Percentiles rank a stretch among this genome's conserved stretches.
These are phyloP conservation scores for Echinochloa phyllopogon DNA, from an alignment of 176 grass and related monocot species.

Conservation along the genomic window DNA sequence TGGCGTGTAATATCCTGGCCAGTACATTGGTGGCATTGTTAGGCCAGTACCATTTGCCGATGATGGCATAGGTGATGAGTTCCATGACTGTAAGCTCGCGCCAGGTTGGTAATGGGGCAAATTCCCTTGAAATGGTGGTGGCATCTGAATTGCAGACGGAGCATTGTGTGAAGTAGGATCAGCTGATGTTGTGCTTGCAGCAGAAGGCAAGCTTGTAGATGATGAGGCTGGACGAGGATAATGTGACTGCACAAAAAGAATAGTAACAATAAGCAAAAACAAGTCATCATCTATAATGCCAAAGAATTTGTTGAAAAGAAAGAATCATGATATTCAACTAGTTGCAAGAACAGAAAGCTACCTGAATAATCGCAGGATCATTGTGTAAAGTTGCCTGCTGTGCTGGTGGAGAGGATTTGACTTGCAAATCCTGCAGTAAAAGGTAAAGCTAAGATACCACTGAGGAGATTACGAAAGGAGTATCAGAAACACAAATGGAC, in stretches of 20 bases:
- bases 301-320: conserved; percentile 30
- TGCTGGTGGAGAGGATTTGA: conserved; percentile 81
- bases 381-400: conserved; percentile 66
- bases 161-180: conserved; percentile 56
- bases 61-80: conserved; percentile 55
- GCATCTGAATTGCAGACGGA: conserved; percentile 61
- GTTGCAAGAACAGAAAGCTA: conserved; percentile 26
- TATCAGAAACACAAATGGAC: background rate
- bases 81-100: conserved; percentile 64
- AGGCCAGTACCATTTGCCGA: conserved; percentile 63
- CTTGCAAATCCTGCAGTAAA: conserved; percentile 85
- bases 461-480: conserved; percentile 1
- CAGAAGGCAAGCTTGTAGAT: conserved; percentile 54
- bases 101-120: conserved; percentile 80
- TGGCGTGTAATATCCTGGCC: conserved; percentile 72
- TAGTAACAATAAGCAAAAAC: conserved; percentile 38
- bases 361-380: conserved; percentile 93
- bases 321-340: conserved; percentile 1
- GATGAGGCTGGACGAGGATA: conserved; percentile 60
- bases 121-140: conserved; percentile 64
- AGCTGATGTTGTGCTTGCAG: conserved; percentile 57
- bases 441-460: conserved; percentile 27
- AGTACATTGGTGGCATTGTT: conserved; percentile 78
- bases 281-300: background rate
- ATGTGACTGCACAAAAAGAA: conserved; percentile 66